Evolutionary conservation across 805 yeast species (phyloP).

Genomic region (Yamadazyma sp.): DNA sequence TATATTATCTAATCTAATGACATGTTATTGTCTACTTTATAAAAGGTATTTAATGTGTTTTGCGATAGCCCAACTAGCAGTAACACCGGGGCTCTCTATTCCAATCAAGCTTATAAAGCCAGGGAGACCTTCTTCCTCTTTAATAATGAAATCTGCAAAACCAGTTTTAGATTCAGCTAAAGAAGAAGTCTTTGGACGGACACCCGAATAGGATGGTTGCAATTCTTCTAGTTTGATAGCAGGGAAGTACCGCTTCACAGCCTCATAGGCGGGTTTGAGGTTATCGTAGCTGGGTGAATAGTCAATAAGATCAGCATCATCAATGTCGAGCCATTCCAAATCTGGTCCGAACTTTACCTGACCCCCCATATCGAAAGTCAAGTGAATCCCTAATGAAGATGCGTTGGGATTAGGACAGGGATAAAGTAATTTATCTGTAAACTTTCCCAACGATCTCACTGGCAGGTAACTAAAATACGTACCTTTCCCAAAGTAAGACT

Average conservation of each 20-base stretch:
- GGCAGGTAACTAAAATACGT: conserved; percentile 65
- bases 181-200: conserved; percentile 71
- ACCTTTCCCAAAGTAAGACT: conserved; percentile 77
- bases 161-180: conserved; percentile 34
- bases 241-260: conserved; percentile 65
- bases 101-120: conserved; percentile 82
- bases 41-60: conserved; percentile 50
- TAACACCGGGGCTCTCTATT: conserved; percentile 89
- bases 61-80: conserved; percentile 80
- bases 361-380: conserved; percentile 81
- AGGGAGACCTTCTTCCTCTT: conserved; percentile 66
- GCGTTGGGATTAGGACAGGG: conserved; percentile 72
- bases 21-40: too few relatives aligned
- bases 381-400: conserved; percentile 83
- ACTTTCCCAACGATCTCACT: conserved; percentile 40
- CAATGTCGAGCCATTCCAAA: conserved; percentile 67
- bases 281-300: conserved; percentile 50
- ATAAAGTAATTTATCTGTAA: conserved; percentile 49
- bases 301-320: conserved; percentile 36
- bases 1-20: neutral
- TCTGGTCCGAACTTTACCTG: conserved; percentile 87
- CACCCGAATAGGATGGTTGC: conserved; percentile 73
- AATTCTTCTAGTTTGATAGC: conserved; percentile 50
- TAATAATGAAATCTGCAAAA: conserved; percentile 73
- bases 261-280: conserved; percentile 53